Evolutionary conservation across 2,329 filamentous ascomycete species (phyloP), one percentile per base, ranked within the genome.

Genomic region (Colletotrichum lentis): DNA sequence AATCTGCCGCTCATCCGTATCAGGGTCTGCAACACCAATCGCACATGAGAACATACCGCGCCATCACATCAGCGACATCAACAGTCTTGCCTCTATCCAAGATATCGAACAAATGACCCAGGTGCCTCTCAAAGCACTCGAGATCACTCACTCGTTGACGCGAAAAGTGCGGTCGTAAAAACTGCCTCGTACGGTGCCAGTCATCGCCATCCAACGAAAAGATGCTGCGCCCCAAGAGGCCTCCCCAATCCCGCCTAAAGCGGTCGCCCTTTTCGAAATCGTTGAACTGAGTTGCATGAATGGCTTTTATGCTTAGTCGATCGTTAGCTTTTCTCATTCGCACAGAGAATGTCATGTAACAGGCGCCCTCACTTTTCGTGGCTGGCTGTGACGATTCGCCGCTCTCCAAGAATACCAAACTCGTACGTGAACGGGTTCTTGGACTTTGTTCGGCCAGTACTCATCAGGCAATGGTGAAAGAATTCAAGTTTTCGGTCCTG

Each of bases 51-150:
- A 43, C 54, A 12, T n/a, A 57, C 54, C 54, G 22, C 3, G 50
- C 46, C 31, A 62, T 47, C 18, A 62, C n/a, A 14, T 62, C 39
- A 18, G 14, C 18, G 16, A 44, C 16, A 18, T 44, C 16, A 1
- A 44, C 41, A 7, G 16, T 7, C 7, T 44, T 44, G 41, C 22
- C 20, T 12, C 11, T 12, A 20, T 49, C 46, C n/a, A 49, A 14
- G 4, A 49, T n/a, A 5, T 82, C 73, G 90, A 90, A 73, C 91
- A 89, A 10, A 89, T 76, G 12, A 84, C 82, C 71, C 87, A 85
- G 24, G 91, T 77, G 72, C 91, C 85, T 7, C 72, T 91, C 88
- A 57, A 90, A 88, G 1, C 84, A 86, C 27, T 76, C 77, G 5
- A 90, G 78, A 71, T 84, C 80, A 5, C 77, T 77, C 22, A 85